Conservation (phyloP, 2,329 filamentous ascomycete species). For the Biscogniauxia marginata region DNA sequence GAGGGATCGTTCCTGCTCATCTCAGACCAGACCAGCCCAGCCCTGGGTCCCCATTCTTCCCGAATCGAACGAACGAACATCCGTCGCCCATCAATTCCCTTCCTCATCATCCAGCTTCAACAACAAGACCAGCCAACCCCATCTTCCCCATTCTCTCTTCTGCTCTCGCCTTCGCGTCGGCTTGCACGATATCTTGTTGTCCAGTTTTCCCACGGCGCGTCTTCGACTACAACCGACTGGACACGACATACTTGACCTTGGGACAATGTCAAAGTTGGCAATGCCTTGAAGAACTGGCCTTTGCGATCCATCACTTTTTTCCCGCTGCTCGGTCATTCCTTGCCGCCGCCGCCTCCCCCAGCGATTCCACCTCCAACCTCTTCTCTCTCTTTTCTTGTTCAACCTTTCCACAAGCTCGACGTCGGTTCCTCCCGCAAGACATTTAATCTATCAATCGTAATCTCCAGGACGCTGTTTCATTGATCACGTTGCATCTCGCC, state of each 20-base stretch:
- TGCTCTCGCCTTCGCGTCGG: background rate
- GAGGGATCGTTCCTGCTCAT: background rate
- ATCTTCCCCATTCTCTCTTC: slow-evolving; percentile 3
- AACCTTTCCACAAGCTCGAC: slow-evolving; percentile 4
- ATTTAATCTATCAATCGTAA: slow-evolving; percentile 20
- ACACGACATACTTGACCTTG: background rate
- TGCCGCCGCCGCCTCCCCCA: slow-evolving; percentile 2
- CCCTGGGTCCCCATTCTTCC: slow-evolving; percentile 11
- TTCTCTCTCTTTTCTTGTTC: slow-evolving; percentile 1
- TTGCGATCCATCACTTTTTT: background rate
- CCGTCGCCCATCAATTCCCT: slow-evolving; percentile 7
- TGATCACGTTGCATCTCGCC: slow-evolving; percentile 7
- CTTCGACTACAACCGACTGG: slow-evolving; percentile 1
- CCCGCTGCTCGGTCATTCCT: background rate
- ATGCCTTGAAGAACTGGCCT: background rate
- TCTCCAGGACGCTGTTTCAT: slow-evolving; percentile 17
- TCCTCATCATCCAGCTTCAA: slow-evolving; percentile 17
- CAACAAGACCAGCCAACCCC: slow-evolving; percentile 2
- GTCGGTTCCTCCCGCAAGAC: slow-evolving; percentile 19
- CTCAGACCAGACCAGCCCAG: background rate
- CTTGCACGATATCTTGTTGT: background rate
- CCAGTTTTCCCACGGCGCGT: background rate
- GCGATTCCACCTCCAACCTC: slow-evolving; percentile 5
- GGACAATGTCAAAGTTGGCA: background rate
- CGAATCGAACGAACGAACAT: slow-evolving; percentile 1